phyloP scores from a whole-genome alignment of 352 stramenopile genomes.

The Globisporangium nagaii region DNA sequence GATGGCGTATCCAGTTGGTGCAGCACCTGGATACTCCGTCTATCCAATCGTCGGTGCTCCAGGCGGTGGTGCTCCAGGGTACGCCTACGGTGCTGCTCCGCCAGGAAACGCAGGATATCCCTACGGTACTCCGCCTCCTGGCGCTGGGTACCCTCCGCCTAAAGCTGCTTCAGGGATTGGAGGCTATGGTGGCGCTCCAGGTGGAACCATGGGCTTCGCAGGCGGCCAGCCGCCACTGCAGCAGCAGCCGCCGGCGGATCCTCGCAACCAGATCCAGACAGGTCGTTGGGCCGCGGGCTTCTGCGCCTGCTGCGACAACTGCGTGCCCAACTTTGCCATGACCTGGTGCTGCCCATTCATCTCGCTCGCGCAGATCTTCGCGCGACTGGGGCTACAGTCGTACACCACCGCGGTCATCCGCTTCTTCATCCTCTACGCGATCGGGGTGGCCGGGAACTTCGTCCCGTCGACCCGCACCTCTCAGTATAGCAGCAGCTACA shows the following conservation, averaged over 20 bases:
- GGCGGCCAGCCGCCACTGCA: not conserved
- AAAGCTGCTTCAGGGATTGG: not conserved
- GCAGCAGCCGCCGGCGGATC: not conserved
- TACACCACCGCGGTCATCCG: conserved; percentile 3
- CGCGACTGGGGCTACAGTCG: conserved; percentile 12
- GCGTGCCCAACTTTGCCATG: conserved; percentile 23
- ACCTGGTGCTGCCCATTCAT: conserved; percentile 22
- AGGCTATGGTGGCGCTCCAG: not conserved
- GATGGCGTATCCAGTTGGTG: not conserved
- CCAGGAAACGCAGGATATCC: not conserved
- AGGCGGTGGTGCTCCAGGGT: not conserved
- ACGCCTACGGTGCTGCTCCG: not conserved
- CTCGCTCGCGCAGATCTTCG: conserved; percentile 22
- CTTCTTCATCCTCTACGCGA: conserved; percentile 5
- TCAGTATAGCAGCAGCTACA: not conserved
- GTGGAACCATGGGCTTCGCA: not conserved
- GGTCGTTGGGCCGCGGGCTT: conserved; percentile 13
- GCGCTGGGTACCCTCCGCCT: not conserved
- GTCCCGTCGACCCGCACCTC: no score
- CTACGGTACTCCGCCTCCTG: not conserved
- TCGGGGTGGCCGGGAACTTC: not conserved
- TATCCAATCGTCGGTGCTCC: not conserved
- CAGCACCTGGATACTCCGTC: not conserved
- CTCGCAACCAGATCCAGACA: conserved; percentile 9
- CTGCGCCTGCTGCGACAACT: conserved; percentile 20